A percentile compares a stretch with the other conserved stretches of the same genome.
Evolutionary conservation across 1,284 basidiomycete genomes (phyloP).

Genomic region (Pyrrhoderma lamaoense): DNA sequence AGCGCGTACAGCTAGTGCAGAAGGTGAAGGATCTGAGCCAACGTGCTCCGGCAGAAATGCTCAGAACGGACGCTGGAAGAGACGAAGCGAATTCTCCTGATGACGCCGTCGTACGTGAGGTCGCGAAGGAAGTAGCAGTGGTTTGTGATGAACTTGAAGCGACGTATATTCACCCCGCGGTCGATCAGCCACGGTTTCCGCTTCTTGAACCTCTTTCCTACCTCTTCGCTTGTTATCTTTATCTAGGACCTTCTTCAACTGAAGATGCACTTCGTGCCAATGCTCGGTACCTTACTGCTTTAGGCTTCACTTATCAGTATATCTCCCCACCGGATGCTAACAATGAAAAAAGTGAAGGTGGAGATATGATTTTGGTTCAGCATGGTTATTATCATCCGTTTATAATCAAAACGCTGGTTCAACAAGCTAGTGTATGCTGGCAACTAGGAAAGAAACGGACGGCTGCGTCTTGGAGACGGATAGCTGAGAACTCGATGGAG

Average conservation of each 20-base stretch:
- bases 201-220: constrained; percentile 16
- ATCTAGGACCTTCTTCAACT: constrained; percentile 13
- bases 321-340: constrained; percentile 1
- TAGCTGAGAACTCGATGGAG: constrained; percentile 16
- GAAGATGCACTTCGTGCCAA: constrained; percentile 13
- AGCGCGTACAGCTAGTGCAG: constrained; percentile 13
- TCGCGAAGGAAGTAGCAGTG: constrained; percentile 5
- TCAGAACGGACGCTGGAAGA: constrained; percentile 13
- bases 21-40: constrained; percentile 12
- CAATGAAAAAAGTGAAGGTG: constrained; percentile 10
- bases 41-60: constrained; percentile 9
- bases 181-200: constrained; percentile 14
- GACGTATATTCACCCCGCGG: constrained; percentile 8
- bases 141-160: constrained; percentile 14
- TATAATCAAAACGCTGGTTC: constrained; percentile 14
- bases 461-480: constrained; percentile 11
- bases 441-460: constrained; percentile 16
- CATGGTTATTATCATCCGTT: constrained; percentile 16
- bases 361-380: constrained; percentile 10
- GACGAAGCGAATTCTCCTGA: constrained; percentile 7
- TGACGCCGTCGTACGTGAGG: constrained; percentile 11
- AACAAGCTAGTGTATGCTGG: constrained; percentile 18
- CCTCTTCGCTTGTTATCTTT: constrained; percentile 16
- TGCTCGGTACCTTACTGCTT: constrained; percentile 10
- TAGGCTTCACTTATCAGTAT: constrained; percentile 15